Evolutionary conservation across 164 flowering plant genomes (phyloP), one percentile per base, ranked within the genome.

Genomic region (Vitis amurensis): DNA sequence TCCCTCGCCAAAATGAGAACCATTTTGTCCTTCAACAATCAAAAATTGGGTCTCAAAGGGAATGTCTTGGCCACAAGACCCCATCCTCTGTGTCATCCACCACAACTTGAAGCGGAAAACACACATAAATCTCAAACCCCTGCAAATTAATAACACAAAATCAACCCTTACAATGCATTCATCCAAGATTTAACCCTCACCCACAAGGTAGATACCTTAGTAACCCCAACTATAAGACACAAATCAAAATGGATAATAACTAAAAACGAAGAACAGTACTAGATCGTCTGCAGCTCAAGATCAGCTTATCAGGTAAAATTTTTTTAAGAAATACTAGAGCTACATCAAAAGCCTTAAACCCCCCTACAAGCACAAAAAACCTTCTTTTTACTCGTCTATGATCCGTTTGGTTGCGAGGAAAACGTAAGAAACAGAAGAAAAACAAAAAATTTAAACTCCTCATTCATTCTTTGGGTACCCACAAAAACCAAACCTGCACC

Each of bases 51-150:
- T 93, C 79, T 93, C 98, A 60, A 86, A 82, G 1, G 98, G 98
- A 14, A 93, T 74, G 19, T 93, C 97, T 68, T 83, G 74, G 8
- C 93, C 98, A 19, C 69, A 79, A 50, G 73, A 78, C 4, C 98
- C 97, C 91, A 93, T 93, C 68, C 94, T 89, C 75, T 91, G 95
- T 2, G 93, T 91, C 97, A 91, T 93, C 97, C 97, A 91, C 98
- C 98, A 93, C 69, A 93, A 8, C 68, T 91, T 93, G 80, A 91
- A 93, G 5, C 97, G 88, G 64, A 88, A 93, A 56, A 78, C 72
- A 76, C 92, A 90, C 95, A 91, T 84, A 50, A 93, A 92, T 3
- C 92, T 74, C 84, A 90, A 70, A 29, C 91, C 92, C 77, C 92
- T 88, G 83, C 71, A 76, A 56, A 55, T 27, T 17, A 50, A 50